Base-by-base conservation (phyloP, 768 basidiomycete species). In the Lanmaoa pseudosensibilis region DNA sequence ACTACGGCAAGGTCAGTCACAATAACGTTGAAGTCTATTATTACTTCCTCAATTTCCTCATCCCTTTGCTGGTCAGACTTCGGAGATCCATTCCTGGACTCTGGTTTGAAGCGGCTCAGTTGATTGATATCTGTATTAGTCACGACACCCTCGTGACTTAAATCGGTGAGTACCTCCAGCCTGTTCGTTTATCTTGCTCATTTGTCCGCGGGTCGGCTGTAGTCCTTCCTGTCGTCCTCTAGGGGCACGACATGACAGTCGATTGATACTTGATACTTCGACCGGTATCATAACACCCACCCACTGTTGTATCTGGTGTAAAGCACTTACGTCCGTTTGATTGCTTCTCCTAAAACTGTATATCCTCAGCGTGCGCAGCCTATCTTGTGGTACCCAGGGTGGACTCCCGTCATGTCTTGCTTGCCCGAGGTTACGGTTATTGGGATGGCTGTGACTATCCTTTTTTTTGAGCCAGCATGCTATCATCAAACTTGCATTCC, bases 31-130 rank as follows among this genome's bases (percentile, higher is more conserved):
- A 10, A 40, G 32, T 39, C 36, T 50, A 57, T 49, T 47, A 27
- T 55, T 37, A 48, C 45, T 47, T 53, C 38, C 53, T 51, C 34
- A 50, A 27, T 30, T 8, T 54, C 33, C 34, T 45, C 37, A 32
- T 41, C 43, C 5, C 21, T 47, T 50, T 30, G 30, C 32, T 51
- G 55, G 43, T 32, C 62, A 83, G 82, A 83, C 63, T 78, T 83
- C 38, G 82, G 82, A 21, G 82, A 84, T 71, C 82, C 82, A 32
- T 83, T 84, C 67, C 66, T 74, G 41, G 80, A 83, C 21, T 58
- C 65, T 52, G 55, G 49, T 27, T 58, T 69, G 39, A 73, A 74
- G 53, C 58, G 64, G 46, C 34, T 55, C 48, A 65, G 74, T 27
- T 65, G 46, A 68, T 54, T 18, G 50, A 23, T 30, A 43, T 46